These are phyloP conservation scores for Penicillium lagena DNA, from an alignment of 495 filamentous ascomycete genomes.

Conservation along the genomic window DNA sequence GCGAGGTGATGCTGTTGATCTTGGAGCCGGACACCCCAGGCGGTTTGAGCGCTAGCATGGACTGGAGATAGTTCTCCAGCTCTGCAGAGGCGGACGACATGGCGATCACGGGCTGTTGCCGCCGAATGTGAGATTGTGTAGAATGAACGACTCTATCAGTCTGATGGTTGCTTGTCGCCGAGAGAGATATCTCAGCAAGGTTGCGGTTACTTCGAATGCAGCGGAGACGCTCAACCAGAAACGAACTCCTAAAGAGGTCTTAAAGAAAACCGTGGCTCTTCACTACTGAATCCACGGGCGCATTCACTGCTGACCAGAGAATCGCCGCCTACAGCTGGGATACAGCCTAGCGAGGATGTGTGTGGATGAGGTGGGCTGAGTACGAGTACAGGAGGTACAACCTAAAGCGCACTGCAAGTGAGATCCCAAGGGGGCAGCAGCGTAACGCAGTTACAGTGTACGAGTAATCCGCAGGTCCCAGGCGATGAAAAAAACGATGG, in stretches of 20 bases:
- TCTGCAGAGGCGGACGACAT: constrained; percentile 86
- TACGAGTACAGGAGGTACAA: constrained; percentile 29
- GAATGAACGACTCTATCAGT: too few species aligned
- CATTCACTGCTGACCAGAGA: constrained; percentile 27
- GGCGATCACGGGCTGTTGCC: constrained; percentile 10
- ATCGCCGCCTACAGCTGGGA: constrained; percentile 41
- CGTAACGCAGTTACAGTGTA: constrained; percentile 1
- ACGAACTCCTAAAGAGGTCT: too few species aligned
- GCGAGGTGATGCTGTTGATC: constrained; percentile 74
- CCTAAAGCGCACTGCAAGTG: constrained; percentile 19
- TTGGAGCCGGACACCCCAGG: constrained; percentile 90
- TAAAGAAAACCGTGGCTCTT: constrained; percentile 3
- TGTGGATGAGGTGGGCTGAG: constrained; percentile 21
- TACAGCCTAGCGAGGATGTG: constrained; percentile 36
- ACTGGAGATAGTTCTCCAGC: constrained; percentile 82
- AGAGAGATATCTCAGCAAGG: not conserved
- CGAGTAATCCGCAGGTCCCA: constrained; percentile 3
- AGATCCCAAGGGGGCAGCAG: constrained; percentile 3
- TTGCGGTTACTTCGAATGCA: constrained; percentile 2
- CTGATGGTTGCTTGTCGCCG: too few species aligned
- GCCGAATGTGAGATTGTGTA: not conserved
- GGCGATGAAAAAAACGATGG: constrained; percentile 9
- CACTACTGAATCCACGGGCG: constrained; percentile 40
- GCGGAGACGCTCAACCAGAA: not conserved
- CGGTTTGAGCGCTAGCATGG: constrained; percentile 83